These are phyloP conservation scores for Lodderomyces metapsilosis DNA, from an alignment of 1,139 yeast species.

Conservation along the genomic window DNA sequence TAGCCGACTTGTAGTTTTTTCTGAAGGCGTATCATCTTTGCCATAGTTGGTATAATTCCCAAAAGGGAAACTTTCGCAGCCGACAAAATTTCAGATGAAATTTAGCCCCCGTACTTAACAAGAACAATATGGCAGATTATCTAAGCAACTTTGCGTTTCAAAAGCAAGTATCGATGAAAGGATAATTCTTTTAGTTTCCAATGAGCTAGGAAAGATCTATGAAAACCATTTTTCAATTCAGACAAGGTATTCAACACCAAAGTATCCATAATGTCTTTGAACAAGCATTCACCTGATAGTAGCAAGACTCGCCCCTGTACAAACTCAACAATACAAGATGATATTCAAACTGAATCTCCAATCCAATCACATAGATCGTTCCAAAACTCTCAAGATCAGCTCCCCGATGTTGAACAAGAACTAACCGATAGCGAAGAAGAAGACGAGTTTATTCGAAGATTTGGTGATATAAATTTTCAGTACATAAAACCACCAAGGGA, in stretches of 20 bases:
- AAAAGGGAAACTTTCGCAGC: neutral
- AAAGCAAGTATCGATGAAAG: too few species aligned
- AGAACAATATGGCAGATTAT: neutral
- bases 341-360: neutral
- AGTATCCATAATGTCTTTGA: neutral
- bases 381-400: conserved; percentile 1
- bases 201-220: too few species aligned
- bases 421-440: conserved; percentile 38
- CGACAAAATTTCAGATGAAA: conserved; percentile 1
- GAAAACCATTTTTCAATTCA: too few species aligned
- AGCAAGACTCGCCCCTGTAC: neutral
- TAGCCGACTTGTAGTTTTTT: too few species aligned
- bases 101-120: neutral
- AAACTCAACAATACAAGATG: neutral
- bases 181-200: too few species aligned
- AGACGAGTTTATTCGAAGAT: conserved; percentile 47
- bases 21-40: too few species aligned
- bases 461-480: conserved; percentile 50
- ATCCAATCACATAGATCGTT: conserved; percentile 1
- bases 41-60: neutral
- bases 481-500: conserved; percentile 47
- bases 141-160: too few species aligned
- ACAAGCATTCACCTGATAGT: neutral
- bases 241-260: too few species aligned
- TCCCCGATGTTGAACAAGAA: conserved; percentile 13